Evolutionary conservation across 2,329 filamentous ascomycete species (phyloP).

Genomic region (Arthrocladium fulminans): DNA sequence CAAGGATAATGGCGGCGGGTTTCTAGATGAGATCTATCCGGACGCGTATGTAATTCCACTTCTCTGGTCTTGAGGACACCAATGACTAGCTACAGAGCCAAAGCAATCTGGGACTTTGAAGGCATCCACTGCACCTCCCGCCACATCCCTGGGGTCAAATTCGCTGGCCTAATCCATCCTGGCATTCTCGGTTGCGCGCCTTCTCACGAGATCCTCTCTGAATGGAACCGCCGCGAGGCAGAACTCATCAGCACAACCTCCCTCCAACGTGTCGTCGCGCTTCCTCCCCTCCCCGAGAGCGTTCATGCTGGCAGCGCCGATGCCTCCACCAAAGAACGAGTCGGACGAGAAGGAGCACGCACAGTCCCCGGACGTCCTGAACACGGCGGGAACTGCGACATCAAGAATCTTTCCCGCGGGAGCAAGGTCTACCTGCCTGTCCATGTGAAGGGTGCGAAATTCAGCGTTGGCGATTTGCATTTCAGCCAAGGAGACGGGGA

Average conservation of each 20-base stretch:
- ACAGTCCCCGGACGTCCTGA: constrained; percentile 79
- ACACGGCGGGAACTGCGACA: constrained; percentile 85
- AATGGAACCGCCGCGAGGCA: constrained; percentile 76
- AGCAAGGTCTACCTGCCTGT: constrained; percentile 81
- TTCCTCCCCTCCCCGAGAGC: constrained; percentile 63
- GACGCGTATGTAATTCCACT: constrained; percentile 48
- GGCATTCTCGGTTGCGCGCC: constrained; percentile 87
- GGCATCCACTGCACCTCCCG: constrained; percentile 74
- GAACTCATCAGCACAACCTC: constrained; percentile 64
- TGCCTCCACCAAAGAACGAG: constrained; percentile 51
- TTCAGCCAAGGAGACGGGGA: constrained; percentile 75
- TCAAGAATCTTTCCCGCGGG: constrained; percentile 74
- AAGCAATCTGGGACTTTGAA: constrained; percentile 70
- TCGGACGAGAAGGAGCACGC: constrained; percentile 69
- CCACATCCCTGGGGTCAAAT: constrained; percentile 79
- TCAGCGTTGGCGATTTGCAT: constrained; percentile 80
- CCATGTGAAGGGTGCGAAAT: constrained; percentile 78
- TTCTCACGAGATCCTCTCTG: constrained; percentile 63
- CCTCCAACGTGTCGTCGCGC: constrained; percentile 62
- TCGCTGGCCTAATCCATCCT: constrained; percentile 81
- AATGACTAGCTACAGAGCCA: constrained; percentile 38
- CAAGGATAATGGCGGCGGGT: constrained; percentile 75
- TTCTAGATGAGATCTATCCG: constrained; percentile 79
- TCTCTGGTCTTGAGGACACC: not conserved
- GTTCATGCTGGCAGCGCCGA: constrained; percentile 62